Base-by-base conservation (phyloP, 1,139 yeast species). In the Suhomyces guaymorum region DNA sequence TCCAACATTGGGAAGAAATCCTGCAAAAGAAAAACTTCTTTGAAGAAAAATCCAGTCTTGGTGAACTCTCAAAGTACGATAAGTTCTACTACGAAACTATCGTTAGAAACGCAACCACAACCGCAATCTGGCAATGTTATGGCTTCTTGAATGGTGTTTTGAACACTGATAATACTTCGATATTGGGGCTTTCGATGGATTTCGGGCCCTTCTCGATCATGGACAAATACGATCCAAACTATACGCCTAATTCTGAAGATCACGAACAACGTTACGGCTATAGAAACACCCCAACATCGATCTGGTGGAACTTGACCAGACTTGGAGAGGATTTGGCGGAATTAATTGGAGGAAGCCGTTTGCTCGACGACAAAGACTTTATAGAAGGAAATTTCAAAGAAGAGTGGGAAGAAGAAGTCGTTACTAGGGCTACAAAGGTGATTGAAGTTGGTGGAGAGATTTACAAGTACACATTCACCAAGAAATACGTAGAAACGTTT, bases 111-210 rank as follows among this genome's bases (percentile, higher is more conserved):
- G 96, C 97, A 0, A 59, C 65, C 28, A 75, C 88, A 16, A 82
- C 88, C 1, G 96, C 96, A 1, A 69, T 75, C 46, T 87, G 96
- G 88, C 97, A 92, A 57, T 75, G 82, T 1, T 90, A 89, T 58
- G 97, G 97, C 3, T 89, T 90, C 52, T 63, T 90, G 51, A 92
- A 92, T 52, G 98, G 98, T 5, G 98, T 92, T 2, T 66, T 92
- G 41, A 92, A 92, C 55, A 90, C 97, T 0, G 98, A 92, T 55
- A 92, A 92, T 54, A 88, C 96, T 0, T 87, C 96, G 0, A 70
- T 92, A 6, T 55, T 83, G 28, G 98, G 98, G 0, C 66, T 90
- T 11, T 79, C 96, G 0, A 78, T 92, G 61, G 98, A 92, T 59
- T 92, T 83, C 57, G 98, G 98, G 4, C 98, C 98, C 1, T 92